Evolutionary conservation across 805 yeast genomes (phyloP).

Genomic region (Wickerhamiella lipophila): DNA sequence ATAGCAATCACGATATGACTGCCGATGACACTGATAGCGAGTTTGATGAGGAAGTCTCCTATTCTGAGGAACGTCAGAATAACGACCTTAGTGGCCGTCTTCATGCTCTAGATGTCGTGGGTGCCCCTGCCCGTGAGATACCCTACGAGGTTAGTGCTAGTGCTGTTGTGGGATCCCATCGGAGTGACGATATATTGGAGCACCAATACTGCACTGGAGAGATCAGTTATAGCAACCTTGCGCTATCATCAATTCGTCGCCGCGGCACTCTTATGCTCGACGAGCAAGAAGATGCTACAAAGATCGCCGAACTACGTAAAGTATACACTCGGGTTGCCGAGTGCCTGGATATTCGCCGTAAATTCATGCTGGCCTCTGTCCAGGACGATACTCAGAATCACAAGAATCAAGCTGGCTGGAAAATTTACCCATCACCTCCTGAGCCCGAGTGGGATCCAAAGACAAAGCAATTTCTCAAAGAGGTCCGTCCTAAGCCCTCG

Average conservation of each 20-base stretch:
- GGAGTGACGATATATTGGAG: constrained; percentile 3
- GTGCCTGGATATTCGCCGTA: constrained; percentile 63
- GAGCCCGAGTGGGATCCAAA: constrained; percentile 67
- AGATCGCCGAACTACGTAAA: constrained; percentile 26
- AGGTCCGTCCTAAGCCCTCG: constrained; percentile 29
- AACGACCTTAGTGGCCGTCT: constrained; percentile 19
- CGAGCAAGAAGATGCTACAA: constrained; percentile 25
- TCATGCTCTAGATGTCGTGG: constrained; percentile 20
- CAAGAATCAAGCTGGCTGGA: constrained; percentile 62
- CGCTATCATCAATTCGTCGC: constrained; percentile 7
- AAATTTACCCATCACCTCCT: constrained; percentile 86
- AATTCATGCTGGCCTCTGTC: constrained; percentile 55
- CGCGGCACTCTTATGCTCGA: constrained; percentile 19
- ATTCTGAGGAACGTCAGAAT: constrained; percentile 19
- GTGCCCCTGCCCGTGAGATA: background rate
- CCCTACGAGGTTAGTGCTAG: constrained; percentile 4
- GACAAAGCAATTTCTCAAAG: constrained; percentile 36
- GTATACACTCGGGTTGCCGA: constrained; percentile 30
- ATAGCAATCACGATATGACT: background rate
- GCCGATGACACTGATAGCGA: constrained; percentile 12
- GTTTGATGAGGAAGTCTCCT: constrained; percentile 16
- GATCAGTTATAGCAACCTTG: background rate
- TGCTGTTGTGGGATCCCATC: constrained; percentile 8
- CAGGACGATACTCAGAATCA: constrained; percentile 76
- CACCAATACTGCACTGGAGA: background rate